A percentile compares a stretch with the other conserved stretches of the same genome.
Evolutionary conservation across 192 early-diverging fungal genomes (phyloP).

Genomic region (Podila verticillata): DNA sequence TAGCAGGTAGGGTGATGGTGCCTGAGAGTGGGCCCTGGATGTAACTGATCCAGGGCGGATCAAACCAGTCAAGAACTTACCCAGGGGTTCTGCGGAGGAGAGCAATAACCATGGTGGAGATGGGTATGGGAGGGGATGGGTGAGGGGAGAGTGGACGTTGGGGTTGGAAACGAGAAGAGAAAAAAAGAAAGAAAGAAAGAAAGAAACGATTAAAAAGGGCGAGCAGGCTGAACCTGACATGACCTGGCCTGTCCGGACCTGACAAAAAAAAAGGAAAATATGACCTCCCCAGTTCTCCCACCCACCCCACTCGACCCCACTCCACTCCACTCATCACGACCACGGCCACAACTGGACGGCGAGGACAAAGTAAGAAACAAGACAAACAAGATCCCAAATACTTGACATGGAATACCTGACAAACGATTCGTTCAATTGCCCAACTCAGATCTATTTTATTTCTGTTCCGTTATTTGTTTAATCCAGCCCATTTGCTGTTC

Average conservation of each 20-base stretch:
- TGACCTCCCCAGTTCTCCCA: too few species aligned
- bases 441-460: neutral
- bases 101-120: slow-evolving; percentile 12
- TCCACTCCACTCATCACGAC: too few species aligned
- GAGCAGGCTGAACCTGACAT: neutral
- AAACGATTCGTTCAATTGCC: neutral
- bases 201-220: neutral
- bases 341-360: too few species aligned
- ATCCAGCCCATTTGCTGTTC: too few species aligned
- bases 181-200: slow-evolving; percentile 7
- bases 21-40: too few species aligned
- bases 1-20: too few species aligned
- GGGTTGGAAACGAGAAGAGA: slow-evolving; percentile 1
- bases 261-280: neutral
- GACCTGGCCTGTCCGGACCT: too few species aligned
- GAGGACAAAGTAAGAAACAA: too few species aligned
- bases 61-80: slow-evolving; percentile 6
- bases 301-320: too few species aligned
- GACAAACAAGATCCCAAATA: too few species aligned
- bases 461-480: too few species aligned
- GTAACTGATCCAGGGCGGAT: neutral
- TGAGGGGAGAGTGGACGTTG: neutral
- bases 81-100: slow-evolving; percentile 39
- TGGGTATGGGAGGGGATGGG: neutral
- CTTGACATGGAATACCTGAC: too few species aligned